Evolutionary conservation across 768 basidiomycete genomes (phyloP), one percentile per base, ranked within the genome.

Genomic region (Baorangia bicolor): DNA sequence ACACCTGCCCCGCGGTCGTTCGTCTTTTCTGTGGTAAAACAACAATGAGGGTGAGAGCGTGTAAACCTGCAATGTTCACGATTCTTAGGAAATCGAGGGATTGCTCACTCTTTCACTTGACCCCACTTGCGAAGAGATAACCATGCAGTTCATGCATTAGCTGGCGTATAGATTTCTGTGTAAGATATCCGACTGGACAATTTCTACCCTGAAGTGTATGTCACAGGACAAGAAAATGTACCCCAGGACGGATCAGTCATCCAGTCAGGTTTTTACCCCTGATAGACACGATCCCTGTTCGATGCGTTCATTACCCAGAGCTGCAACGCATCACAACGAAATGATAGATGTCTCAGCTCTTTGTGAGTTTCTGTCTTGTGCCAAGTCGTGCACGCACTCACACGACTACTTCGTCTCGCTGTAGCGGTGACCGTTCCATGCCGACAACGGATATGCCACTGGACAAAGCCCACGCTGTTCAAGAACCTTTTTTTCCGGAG

Each of bases 1-100:
- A 67, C 75, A 74, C 81, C 82, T 88, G 88, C 78, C 84, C 90
- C 90, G 89, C 79, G 90, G 90, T 91, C 87, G 82, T 61, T 64
- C 66, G 40, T 56, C 50, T 55, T 64, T 51, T 51, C 28, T 47
- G 21, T 55, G 30, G 42, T 49, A 28, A 25, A 37, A 28, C 10
- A 18, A 16, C 2, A 16, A n/a, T 21, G 41, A 21, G 41, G 13
- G 13, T 33, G 51, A 51, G 35, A 30, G n/a, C 43, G 20, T 5
- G 9, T 23, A 14, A 13, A 6, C 1, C 5, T n/a, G 8, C 18
- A 25, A 51, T 23, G 8, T 28, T 35, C 12, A 12, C 2, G 11
- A 16, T 33, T 20, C 9, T 38, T 35, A 13, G 1, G 1, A 13
- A 8, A 4, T 33, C n/a, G n/a, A n/a, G n/a, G n/a, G n/a, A n/a